Evolutionary conservation across 371 early-diverging fungal species (phyloP).

Genomic region (Mucor indicus): DNA sequence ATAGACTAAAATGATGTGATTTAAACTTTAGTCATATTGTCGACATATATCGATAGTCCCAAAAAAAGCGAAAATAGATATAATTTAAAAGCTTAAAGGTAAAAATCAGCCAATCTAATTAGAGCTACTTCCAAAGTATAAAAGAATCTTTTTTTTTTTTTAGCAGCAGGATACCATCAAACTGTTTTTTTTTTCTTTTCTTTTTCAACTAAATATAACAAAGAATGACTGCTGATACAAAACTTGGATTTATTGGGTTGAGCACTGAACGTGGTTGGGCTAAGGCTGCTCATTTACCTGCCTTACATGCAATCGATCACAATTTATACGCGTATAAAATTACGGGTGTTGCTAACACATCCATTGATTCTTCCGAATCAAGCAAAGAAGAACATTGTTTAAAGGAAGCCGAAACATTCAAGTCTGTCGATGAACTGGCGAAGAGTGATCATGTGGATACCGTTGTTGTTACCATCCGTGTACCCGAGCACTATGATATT

Average conservation of each 20-base stretch:
- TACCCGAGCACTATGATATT: neutral
- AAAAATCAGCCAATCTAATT: no score
- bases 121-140: no score
- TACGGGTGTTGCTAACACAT: neutral
- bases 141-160: no score
- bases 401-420: neutral
- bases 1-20: no score
- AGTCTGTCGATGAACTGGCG: neutral
- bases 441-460: neutral
- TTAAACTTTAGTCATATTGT: no score
- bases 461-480: neutral
- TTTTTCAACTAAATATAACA: no score
- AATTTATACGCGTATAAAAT: neutral
- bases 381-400: neutral
- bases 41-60: no score
- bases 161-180: no score
- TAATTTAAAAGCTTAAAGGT: no score
- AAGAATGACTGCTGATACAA: no score
- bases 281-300: neutral
- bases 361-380: neutral
- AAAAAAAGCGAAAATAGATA: no score
- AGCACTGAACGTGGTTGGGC: neutral
- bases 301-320: neutral
- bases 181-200: no score
- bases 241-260: neutral